Conservation (phyloP, 441 rosid species). For the Adansonia rubrostipa region DNA sequence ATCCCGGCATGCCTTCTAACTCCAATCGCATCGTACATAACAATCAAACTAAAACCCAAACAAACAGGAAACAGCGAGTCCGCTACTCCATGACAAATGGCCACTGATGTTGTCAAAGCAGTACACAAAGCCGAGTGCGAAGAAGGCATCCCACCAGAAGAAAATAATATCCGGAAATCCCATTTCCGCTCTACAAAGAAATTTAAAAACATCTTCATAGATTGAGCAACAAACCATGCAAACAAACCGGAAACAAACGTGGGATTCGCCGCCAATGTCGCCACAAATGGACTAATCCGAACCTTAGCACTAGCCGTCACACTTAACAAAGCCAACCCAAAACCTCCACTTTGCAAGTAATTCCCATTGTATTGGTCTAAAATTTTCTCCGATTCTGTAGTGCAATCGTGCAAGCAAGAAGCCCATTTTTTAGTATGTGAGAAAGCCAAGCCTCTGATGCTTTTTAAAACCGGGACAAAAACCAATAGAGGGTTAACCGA, state of each 20-base stretch:
- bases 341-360: slow-evolving; percentile 54
- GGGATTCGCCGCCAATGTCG: slow-evolving; percentile 78
- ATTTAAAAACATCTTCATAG: slow-evolving; percentile 68
- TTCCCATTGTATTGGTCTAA: slow-evolving; percentile 31
- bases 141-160: slow-evolving; percentile 97
- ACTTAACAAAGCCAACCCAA: slow-evolving; percentile 74
- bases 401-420: slow-evolving; percentile 47
- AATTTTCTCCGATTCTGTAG: slow-evolving; percentile 46
- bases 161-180: slow-evolving; percentile 72
- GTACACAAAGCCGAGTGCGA: slow-evolving; percentile 93
- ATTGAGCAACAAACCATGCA: slow-evolving; percentile 80
- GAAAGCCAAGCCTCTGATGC: slow-evolving; percentile 45
- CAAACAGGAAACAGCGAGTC: slow-evolving; percentile 94
- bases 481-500: slow-evolving; percentile 40
- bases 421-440: slow-evolving; percentile 53
- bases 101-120: slow-evolving; percentile 89
- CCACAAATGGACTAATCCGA: slow-evolving; percentile 75
- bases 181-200: slow-evolving; percentile 86
- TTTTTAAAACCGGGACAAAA: slow-evolving; percentile 46
- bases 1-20: slow-evolving; percentile 95
- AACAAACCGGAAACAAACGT: slow-evolving; percentile 77
- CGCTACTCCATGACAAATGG: slow-evolving; percentile 84
- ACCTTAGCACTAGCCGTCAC: slow-evolving; percentile 73
- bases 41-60: slow-evolving; percentile 89
- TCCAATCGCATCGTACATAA: slow-evolving; percentile 95